Percentiles rank a stretch among this genome's conserved stretches.
Evolutionary conservation across 306 rosid genomes (phyloP).

Genomic region (Sophora flavescens): DNA sequence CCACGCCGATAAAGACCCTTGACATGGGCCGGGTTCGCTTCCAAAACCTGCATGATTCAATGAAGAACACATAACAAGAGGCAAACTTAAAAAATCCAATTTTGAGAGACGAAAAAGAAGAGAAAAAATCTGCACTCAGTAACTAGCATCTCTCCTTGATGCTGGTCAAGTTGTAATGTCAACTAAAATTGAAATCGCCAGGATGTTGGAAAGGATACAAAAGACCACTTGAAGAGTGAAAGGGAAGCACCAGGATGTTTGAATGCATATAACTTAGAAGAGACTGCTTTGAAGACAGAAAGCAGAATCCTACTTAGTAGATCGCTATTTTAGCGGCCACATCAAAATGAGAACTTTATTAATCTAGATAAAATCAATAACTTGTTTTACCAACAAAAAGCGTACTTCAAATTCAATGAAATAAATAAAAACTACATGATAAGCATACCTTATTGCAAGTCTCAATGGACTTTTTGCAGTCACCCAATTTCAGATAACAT

Average conservation of each 20-base stretch:
- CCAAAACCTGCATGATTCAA: constrained; percentile 72
- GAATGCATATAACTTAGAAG: neutral
- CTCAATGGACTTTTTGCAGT: constrained; percentile 85
- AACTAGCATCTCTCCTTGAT: neutral
- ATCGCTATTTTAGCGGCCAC: neutral
- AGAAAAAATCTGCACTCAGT: neutral
- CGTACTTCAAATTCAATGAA: constrained; percentile 27
- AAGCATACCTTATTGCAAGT: constrained; percentile 85
- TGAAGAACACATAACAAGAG: constrained; percentile 35
- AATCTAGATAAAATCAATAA: constrained; percentile 2
- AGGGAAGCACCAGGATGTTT: neutral
- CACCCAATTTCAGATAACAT: constrained; percentile 84
- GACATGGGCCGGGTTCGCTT: constrained; percentile 86
- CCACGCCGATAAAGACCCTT: constrained; percentile 99
- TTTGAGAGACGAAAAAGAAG: neutral
- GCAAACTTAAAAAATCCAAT: constrained; percentile 26
- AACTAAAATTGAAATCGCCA: neutral
- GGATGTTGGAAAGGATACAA: neutral
- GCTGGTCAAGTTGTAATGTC: neutral
- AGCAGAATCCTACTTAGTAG: neutral
- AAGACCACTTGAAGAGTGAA: neutral
- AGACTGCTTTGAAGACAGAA: neutral
- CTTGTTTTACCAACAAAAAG: constrained; percentile 19
- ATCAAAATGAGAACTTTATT: neutral
- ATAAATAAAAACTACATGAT: constrained; percentile 22